Evolutionary conservation across 768 basidiomycete genomes (phyloP).

Genomic region (Fibroporia radiculosa): DNA sequence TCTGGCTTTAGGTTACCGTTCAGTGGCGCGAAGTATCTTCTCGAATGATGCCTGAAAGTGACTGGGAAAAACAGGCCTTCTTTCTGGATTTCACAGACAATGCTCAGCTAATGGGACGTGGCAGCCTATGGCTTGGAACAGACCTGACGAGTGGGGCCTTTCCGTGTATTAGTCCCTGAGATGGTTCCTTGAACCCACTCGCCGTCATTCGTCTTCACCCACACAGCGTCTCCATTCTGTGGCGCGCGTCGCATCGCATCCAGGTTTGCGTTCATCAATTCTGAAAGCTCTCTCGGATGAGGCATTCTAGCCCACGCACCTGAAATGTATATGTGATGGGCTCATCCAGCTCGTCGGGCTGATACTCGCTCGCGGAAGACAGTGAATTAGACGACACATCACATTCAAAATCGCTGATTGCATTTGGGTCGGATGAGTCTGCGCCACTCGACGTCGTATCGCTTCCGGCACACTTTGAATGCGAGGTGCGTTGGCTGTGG

Average conservation of each 20-base stretch:
- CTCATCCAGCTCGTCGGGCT: constrained; percentile 8
- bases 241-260: too few species aligned
- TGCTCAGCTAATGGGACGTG: neutral
- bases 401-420: neutral
- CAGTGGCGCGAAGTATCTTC: constrained; percentile 56
- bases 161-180: constrained; percentile 34
- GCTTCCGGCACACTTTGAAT: neutral
- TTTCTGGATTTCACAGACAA: constrained; percentile 23
- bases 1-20: constrained; percentile 66
- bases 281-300: neutral
- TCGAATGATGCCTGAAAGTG: constrained; percentile 35
- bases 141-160: constrained; percentile 41
- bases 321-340: constrained; percentile 1
- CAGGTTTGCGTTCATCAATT: neutral
- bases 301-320: neutral
- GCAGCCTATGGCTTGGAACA: constrained; percentile 11
- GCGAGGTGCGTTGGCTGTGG: neutral
- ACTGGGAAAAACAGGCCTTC: constrained; percentile 50
- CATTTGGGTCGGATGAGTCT: constrained; percentile 3
- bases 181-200: constrained; percentile 47
- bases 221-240: constrained; percentile 42
- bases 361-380: constrained; percentile 3
- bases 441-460: constrained; percentile 4
- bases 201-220: constrained; percentile 43
- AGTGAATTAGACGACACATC: neutral